These are phyloP conservation scores for Kwoniella sp. DNA, from an alignment of 768 basidiomycete genomes.

Conservation along the genomic window DNA sequence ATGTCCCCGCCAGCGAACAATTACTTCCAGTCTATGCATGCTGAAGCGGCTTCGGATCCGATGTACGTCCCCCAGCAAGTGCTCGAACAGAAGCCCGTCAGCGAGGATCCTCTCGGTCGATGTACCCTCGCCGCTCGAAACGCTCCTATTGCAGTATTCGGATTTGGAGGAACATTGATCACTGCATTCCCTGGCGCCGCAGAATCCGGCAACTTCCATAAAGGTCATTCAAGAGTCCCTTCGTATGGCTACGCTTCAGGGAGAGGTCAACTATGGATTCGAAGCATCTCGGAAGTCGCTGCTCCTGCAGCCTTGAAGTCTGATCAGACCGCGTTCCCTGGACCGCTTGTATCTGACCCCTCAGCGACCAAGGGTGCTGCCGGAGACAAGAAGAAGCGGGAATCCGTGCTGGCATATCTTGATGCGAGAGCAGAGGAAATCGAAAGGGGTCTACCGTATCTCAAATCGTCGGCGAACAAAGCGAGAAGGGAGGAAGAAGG, in stretches of 20 bases:
- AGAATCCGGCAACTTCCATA: conserved; percentile 71
- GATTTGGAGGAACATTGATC: conserved; percentile 88
- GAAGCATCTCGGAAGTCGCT: conserved; percentile 68
- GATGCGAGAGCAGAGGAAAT: conserved; percentile 75
- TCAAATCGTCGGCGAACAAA: conserved; percentile 59
- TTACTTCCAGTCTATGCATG: conserved; percentile 43
- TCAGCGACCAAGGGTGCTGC: conserved; percentile 66
- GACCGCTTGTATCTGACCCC: conserved; percentile 77
- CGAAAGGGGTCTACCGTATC: conserved; percentile 72
- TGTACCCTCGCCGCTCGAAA: conserved; percentile 39
- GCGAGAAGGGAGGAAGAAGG: conserved; percentile 70
- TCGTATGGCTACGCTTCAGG: conserved; percentile 51
- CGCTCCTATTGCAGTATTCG: conserved; percentile 82
- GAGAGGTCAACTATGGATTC: conserved; percentile 63
- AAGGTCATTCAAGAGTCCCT: conserved; percentile 35
- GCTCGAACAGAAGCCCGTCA: conserved; percentile 45
- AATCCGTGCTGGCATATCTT: conserved; percentile 74
- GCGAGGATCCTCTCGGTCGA: conserved; percentile 47
- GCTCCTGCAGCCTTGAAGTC: conserved; percentile 64
- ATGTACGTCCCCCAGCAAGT: conserved; percentile 48
- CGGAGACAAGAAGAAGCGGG: conserved; percentile 77
- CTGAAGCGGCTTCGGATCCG: conserved; percentile 20
- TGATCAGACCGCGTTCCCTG: conserved; percentile 68
- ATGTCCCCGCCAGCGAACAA: conserved; percentile 38
- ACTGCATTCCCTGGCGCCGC: conserved; percentile 80